Conservation (phyloP, 2,329 filamentous ascomycete species). For the Penicillium decumbens region DNA sequence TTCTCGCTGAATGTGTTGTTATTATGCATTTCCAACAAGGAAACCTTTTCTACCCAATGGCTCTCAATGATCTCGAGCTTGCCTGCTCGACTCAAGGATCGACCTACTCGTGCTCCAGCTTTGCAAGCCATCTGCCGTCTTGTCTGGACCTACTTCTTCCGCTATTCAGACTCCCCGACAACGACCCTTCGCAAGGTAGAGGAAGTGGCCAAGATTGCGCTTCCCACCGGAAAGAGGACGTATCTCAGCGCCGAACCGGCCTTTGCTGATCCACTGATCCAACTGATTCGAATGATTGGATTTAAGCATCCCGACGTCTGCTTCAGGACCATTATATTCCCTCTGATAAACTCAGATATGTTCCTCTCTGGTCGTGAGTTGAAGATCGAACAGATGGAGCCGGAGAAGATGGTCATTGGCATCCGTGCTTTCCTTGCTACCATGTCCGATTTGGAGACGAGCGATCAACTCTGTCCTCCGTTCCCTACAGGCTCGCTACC, state of each 20-base stretch:
- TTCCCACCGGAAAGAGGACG: slow-evolving; percentile 74
- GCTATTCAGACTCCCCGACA: slow-evolving; percentile 66
- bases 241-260: slow-evolving; percentile 76
- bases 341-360: slow-evolving; percentile 86
- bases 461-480: slow-evolving; percentile 69
- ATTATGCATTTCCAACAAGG: slow-evolving; percentile 79
- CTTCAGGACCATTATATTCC: slow-evolving; percentile 89
- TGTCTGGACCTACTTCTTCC: slow-evolving; percentile 91
- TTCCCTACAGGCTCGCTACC: slow-evolving; percentile 65
- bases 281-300: slow-evolving; percentile 89
- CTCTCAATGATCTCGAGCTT: slow-evolving; percentile 71
- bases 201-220: slow-evolving; percentile 77
- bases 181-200: slow-evolving; percentile 74
- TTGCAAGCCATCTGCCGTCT: slow-evolving; percentile 85
- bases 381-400: slow-evolving; percentile 87
- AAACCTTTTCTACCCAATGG: slow-evolving; percentile 83
- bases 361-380: slow-evolving; percentile 72
- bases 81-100: slow-evolving; percentile 79
- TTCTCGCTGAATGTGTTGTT: slow-evolving; percentile 85
- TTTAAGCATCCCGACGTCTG: slow-evolving; percentile 92
- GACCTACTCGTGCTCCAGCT: slow-evolving; percentile 69
- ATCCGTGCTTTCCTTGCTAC: slow-evolving; percentile 91
- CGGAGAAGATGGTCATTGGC: slow-evolving; percentile 94
- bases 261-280: slow-evolving; percentile 85
- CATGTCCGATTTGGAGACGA: slow-evolving; percentile 86